Evolutionary conservation across 1,284 basidiomycete genomes (phyloP).

Genomic region (Rhodotorula sp.): DNA sequence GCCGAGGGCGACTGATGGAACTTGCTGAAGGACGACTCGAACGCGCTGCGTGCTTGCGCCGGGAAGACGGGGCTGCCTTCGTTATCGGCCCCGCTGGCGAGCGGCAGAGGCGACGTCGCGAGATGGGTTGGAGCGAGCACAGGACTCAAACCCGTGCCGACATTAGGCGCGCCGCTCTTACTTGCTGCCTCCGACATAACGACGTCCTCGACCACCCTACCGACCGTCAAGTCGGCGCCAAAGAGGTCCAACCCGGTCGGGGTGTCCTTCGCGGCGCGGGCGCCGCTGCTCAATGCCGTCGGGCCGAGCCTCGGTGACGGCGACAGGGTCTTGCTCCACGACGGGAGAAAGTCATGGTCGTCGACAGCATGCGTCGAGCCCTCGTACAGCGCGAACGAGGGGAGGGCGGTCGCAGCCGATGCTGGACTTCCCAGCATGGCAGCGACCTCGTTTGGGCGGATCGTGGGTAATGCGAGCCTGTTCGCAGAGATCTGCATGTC

Average conservation of each 20-base stretch:
- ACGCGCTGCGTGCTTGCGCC: not conserved
- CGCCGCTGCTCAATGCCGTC: not conserved
- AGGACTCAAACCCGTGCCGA: constrained; percentile 21
- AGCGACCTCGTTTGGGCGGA: not conserved
- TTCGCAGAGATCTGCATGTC: not conserved
- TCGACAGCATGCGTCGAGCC: not conserved
- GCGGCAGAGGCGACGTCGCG: not conserved
- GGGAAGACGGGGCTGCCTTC: not conserved
- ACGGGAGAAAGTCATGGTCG: constrained; percentile 20
- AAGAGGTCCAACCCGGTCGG: not conserved
- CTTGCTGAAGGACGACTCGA: constrained; percentile 17
- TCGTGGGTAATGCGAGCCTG: not conserved
- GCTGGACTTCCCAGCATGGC: constrained; percentile 9
- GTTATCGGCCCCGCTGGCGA: not conserved
- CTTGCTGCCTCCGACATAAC: not conserved
- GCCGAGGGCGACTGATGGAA: not conserved
- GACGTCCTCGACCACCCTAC: not conserved
- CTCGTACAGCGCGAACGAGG: constrained; percentile 8
- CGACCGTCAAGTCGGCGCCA: not conserved
- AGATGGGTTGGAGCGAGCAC: constrained; percentile 12
- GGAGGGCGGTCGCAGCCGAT: constrained; percentile 2
- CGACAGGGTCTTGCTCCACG: constrained; percentile 26
- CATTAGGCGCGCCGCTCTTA: not conserved
- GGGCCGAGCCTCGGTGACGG: constrained; percentile 17
- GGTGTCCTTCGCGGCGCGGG: not conserved